Evolutionary conservation across 2,329 filamentous ascomycete genomes (phyloP).

Genomic region (Cordyceps militaris): DNA sequence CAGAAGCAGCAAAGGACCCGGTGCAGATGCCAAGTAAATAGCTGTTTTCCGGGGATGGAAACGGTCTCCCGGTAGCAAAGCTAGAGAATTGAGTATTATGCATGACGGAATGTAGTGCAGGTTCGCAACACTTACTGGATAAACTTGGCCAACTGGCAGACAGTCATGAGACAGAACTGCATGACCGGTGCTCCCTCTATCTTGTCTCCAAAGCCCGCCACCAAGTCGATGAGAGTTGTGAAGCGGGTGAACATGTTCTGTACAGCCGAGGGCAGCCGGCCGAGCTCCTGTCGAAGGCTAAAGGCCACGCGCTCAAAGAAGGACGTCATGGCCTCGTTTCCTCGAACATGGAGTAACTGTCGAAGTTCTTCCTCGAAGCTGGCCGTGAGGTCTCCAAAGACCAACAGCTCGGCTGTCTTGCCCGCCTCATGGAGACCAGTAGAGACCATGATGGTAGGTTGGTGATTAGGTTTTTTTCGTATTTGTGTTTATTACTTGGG

Average conservation of each 20-base stretch:
- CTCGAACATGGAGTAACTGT: constrained; percentile 17
- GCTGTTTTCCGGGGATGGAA: constrained; percentile 16
- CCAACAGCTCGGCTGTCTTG: constrained; percentile 9
- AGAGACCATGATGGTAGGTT: not conserved
- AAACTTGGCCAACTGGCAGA: constrained; percentile 21
- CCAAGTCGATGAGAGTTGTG: constrained; percentile 22
- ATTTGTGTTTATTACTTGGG: not conserved
- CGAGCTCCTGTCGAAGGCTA: constrained; percentile 19
- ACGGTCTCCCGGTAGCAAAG: constrained; percentile 17
- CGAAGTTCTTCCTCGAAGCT: constrained; percentile 19
- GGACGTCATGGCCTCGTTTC: constrained; percentile 19
- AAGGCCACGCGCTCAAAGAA: constrained; percentile 21
- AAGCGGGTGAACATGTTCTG: constrained; percentile 22
- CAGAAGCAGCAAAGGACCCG: constrained; percentile 22
- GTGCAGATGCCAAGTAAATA: constrained; percentile 19
- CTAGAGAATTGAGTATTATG: not conserved
- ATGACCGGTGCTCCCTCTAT: constrained; percentile 17
- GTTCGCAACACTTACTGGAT: constrained; percentile 18
- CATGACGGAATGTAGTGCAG: not conserved
- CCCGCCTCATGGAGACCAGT: not conserved
- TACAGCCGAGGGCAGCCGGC: constrained; percentile 12
- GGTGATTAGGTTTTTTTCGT: not conserved
- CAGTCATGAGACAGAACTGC: constrained; percentile 18
- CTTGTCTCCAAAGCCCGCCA: constrained; percentile 12
- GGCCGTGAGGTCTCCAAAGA: constrained; percentile 22